Conservation (phyloP, 1,284 basidiomycete species). For the Ustilago crameri region DNA sequence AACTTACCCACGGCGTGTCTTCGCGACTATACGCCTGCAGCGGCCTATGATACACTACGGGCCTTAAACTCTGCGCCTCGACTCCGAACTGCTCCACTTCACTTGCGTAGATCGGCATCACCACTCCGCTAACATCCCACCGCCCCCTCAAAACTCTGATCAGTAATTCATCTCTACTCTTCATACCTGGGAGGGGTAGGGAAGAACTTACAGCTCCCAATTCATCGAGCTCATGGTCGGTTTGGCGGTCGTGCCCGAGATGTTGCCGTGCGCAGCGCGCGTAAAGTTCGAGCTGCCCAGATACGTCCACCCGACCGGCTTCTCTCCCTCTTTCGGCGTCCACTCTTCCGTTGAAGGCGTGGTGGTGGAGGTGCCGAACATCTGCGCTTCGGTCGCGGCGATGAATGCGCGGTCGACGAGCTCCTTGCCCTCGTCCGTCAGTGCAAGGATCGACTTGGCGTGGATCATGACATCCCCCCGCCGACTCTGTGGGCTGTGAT, state of each 20-base stretch:
- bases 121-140: slow-evolving; percentile 33
- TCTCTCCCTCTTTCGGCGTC: slow-evolving; percentile 5
- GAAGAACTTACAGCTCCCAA: slow-evolving; percentile 58
- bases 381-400: slow-evolving; percentile 19
- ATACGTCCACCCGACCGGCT: slow-evolving; percentile 59
- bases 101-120: slow-evolving; percentile 47
- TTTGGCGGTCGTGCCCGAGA: slow-evolving; percentile 32
- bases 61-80: slow-evolving; percentile 29
- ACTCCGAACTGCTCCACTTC: slow-evolving; percentile 40
- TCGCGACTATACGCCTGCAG: slow-evolving; percentile 28
- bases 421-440: slow-evolving; percentile 7
- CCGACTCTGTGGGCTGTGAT: slow-evolving; percentile 45
- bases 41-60: slow-evolving; percentile 54
- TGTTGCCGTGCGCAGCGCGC: slow-evolving; percentile 63
- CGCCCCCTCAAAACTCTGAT: background rate
- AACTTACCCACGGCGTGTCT: slow-evolving; percentile 59
- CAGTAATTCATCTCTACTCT: background rate
- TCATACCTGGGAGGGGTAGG: background rate
- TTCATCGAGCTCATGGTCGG: slow-evolving; percentile 50
- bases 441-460: slow-evolving; percentile 60
- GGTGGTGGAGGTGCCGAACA: slow-evolving; percentile 3
- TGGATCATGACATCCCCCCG: slow-evolving; percentile 66
- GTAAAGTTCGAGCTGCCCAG: slow-evolving; percentile 65
- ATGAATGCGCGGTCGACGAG: slow-evolving; percentile 29
- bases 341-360: background rate